These are phyloP conservation scores for Tetrapisispora nanseiensis DNA, from an alignment of 805 yeast species.

Conservation along the genomic window DNA sequence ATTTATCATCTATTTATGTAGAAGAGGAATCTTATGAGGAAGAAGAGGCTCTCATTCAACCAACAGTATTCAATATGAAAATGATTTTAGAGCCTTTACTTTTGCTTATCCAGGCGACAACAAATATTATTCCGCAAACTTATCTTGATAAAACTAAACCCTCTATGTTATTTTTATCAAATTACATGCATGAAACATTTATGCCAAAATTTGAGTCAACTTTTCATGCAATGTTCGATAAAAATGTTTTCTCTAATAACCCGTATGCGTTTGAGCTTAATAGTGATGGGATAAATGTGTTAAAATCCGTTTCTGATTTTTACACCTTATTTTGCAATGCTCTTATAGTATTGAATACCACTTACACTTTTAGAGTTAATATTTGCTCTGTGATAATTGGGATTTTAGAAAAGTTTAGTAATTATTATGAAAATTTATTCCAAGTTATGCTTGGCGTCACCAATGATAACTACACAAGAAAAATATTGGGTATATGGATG, in stretches of 20 bases:
- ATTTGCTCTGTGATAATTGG: slow-evolving; percentile 35
- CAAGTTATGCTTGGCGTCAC: slow-evolving; percentile 20
- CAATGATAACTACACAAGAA: slow-evolving; percentile 17
- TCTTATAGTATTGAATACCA: slow-evolving; percentile 28
- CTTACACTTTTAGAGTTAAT: slow-evolving; percentile 40
- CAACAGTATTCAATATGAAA: slow-evolving; percentile 72
- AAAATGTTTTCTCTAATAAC: slow-evolving; percentile 33
- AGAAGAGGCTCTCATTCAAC: slow-evolving; percentile 56
- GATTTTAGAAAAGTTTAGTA: slow-evolving; percentile 32
- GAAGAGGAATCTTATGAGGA: slow-evolving; percentile 49
- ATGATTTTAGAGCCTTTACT: slow-evolving; percentile 65
- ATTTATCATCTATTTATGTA: slow-evolving; percentile 38
- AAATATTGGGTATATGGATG: slow-evolving; percentile 30
- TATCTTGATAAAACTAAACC: slow-evolving; percentile 14
- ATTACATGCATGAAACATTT: slow-evolving; percentile 55
- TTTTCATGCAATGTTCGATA: slow-evolving; percentile 43
- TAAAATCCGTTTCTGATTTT: slow-evolving; percentile 26
- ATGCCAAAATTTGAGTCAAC: slow-evolving; percentile 54
- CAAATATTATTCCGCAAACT: slow-evolving; percentile 30
- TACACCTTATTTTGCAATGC: slow-evolving; percentile 19
- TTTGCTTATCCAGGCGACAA: slow-evolving; percentile 53
- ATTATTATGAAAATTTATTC: slow-evolving; percentile 27
- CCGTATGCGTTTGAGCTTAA: slow-evolving; percentile 31
- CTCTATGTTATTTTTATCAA: slow-evolving; percentile 44
- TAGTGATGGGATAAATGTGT: slow-evolving; percentile 24